These are phyloP conservation scores for Elaphomyces granulatus DNA, from an alignment of 495 filamentous ascomycete species.

Conservation along the genomic window DNA sequence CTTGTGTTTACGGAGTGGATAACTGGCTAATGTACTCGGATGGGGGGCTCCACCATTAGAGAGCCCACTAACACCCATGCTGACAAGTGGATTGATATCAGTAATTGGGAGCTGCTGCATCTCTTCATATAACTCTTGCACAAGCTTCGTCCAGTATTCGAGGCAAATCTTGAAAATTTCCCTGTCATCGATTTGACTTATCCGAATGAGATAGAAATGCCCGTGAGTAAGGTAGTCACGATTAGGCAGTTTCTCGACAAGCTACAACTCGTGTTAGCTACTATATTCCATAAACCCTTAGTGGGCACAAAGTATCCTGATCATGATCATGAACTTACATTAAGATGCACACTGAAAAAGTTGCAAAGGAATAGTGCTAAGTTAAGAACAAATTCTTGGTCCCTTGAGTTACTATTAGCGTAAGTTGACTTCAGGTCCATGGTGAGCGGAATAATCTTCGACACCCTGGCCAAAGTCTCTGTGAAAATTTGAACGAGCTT, in stretches of 20 bases:
- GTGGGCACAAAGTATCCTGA: too few species aligned
- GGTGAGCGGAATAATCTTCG: constrained; percentile 76
- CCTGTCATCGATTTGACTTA: constrained; percentile 95
- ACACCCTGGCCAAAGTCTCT: constrained; percentile 75
- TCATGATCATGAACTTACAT: constrained; percentile 40
- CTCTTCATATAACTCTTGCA: constrained; percentile 97
- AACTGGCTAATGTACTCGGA: constrained; percentile 65
- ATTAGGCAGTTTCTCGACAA: constrained; percentile 91
- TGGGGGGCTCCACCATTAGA: constrained; percentile 72
- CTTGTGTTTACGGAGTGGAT: constrained; percentile 91
- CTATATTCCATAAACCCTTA: too few species aligned
- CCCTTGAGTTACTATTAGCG: constrained; percentile 72
- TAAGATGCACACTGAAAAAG: constrained; percentile 85
- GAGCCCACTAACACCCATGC: constrained; percentile 55
- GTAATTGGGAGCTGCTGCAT: constrained; percentile 90
- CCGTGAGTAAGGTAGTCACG: constrained; percentile 86
- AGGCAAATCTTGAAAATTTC: constrained; percentile 99
- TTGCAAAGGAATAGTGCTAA: constrained; percentile 89
- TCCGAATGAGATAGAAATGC: constrained; percentile 94
- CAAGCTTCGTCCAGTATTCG: constrained; percentile 97
- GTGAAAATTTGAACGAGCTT: constrained; percentile 96
- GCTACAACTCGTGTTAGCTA: constrained; percentile 37
- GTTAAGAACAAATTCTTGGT: constrained; percentile 97
- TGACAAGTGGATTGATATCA: constrained; percentile 77
- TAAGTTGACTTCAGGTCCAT: constrained; percentile 85